Percentiles rank a stretch among this genome's conserved stretches.
phyloP scores from a whole-genome alignment of 768 basidiomycete species.

The Tylopilus felleus region DNA sequence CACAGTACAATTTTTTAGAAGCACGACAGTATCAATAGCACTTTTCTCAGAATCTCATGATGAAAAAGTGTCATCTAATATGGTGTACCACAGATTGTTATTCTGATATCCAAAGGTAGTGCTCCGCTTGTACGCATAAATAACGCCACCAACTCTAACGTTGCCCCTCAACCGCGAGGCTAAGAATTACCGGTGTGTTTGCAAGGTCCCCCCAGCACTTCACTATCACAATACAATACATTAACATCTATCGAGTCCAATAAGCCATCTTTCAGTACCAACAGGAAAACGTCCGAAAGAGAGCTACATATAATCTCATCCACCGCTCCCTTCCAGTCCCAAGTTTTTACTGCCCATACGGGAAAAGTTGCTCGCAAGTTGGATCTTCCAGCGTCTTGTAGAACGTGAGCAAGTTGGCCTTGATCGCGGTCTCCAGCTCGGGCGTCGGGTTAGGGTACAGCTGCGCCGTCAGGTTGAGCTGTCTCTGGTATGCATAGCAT shows the following conservation, averaged over 20 bases:
- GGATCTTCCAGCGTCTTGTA: background rate
- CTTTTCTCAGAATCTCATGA: too few species aligned
- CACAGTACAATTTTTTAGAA: too few species aligned
- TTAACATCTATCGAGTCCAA: background rate
- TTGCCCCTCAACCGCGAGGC: too few species aligned
- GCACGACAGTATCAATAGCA: too few species aligned
- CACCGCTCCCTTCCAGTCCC: background rate
- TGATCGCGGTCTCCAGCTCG: slow-evolving; percentile 10
- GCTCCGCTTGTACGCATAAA: too few species aligned
- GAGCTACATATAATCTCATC: background rate
- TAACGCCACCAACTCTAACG: too few species aligned
- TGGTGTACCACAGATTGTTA: too few species aligned
- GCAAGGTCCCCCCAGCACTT: too few species aligned
- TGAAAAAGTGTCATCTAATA: too few species aligned
- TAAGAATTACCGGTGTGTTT: too few species aligned
- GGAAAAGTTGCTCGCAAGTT: background rate
- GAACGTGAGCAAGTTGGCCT: background rate
- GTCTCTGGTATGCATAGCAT: slow-evolving; percentile 18
- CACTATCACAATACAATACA: background rate
- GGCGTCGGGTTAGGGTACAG: slow-evolving; percentile 21
- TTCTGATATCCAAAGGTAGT: too few species aligned
- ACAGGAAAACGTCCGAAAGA: background rate
- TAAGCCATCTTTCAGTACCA: background rate
- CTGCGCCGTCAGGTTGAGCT: slow-evolving; percentile 10
- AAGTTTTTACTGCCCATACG: background rate